Evolutionary conservation across 176 grass and related monocot species (phyloP), one percentile per base, ranked within the genome.

Genomic region (Cenchrus purpureus): DNA sequence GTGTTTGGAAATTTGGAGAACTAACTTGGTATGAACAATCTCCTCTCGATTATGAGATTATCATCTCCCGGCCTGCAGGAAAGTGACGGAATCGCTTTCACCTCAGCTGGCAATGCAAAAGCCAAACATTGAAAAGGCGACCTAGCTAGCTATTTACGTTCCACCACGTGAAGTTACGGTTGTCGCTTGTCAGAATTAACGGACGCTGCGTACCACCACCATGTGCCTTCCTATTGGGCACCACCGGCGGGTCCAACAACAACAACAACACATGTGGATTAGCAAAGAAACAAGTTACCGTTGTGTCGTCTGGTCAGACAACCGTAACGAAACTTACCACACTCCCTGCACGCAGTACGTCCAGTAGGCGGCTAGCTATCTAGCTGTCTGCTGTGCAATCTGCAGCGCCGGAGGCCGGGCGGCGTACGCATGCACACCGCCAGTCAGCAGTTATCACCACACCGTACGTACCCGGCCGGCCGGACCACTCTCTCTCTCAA

Each of bases 401-500:
- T 53, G 51, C 51, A 14, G 73, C 85, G 8, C 3, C n/a, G 53
- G 16, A 20, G 52, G 8, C 16, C 2, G 34, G 73, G 10, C 1
- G 6, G 40, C 37, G 16, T 44, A 22, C 74, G 3, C 3, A 14
- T 0, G 0, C 53, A 69, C 37, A n/a, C 1, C 42, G n/a, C 1
- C 76, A 59, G 19, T 8, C 16, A 20, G 57, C 57, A 59, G 57
- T 59, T 59, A 59, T 59, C 57, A 10, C 57, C 37, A 4, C 37
- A 40, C 37, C 37, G 37, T 40, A 40, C 37, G 31, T 32, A 32
- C 37, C 37, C 37, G 37, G 37, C 13, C 25, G 79, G 68, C 22
- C 29, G 83, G 79, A 83, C 83, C 86, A 80, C 17, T 13, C 15
- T 12, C 10, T 68, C 37, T 31, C 60, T 6, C 57, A 25, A 25